Evolutionary conservation across 345 rosid genomes (phyloP).

Genomic region (Turritis glabra): DNA sequence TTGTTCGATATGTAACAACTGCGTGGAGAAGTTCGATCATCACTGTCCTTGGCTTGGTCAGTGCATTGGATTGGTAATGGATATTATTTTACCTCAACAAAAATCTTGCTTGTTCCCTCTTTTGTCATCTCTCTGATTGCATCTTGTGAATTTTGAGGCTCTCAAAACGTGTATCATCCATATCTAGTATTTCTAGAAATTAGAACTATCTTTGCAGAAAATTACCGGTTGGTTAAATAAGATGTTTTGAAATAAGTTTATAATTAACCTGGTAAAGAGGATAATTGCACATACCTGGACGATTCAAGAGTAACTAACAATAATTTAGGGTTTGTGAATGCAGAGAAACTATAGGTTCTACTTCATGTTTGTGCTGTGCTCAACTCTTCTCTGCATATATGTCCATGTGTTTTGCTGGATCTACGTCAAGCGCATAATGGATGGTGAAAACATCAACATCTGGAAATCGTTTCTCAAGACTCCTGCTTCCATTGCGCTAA

Average conservation of each 20-base stretch:
- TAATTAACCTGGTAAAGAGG: not conserved
- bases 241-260: not conserved
- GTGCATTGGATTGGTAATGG: conserved; percentile 89
- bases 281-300: not conserved
- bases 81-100: conserved; percentile 13
- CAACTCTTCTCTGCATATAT: conserved; percentile 82
- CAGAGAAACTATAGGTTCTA: conserved; percentile 98
- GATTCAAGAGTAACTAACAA: conserved; percentile 9
- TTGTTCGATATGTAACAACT: conserved; percentile 95
- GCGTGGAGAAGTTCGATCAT: conserved; percentile 94
- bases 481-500: conserved; percentile 85
- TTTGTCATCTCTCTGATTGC: conserved; percentile 5
- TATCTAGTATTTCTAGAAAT: conserved; percentile 5
- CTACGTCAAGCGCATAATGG: conserved; percentile 65
- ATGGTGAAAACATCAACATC: conserved; percentile 54
- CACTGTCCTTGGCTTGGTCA: conserved; percentile 99
- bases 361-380: conserved; percentile 76
- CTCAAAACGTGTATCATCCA: not conserved
- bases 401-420: conserved; percentile 94
- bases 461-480: conserved; percentile 84
- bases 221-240: not conserved
- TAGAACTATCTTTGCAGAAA: not conserved
- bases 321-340: conserved; percentile 31
- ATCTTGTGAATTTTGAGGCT: not conserved
- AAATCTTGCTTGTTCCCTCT: not conserved